These are phyloP conservation scores for Candida tibetensis DNA, from an alignment of 805 yeast species.

Conservation along the genomic window DNA sequence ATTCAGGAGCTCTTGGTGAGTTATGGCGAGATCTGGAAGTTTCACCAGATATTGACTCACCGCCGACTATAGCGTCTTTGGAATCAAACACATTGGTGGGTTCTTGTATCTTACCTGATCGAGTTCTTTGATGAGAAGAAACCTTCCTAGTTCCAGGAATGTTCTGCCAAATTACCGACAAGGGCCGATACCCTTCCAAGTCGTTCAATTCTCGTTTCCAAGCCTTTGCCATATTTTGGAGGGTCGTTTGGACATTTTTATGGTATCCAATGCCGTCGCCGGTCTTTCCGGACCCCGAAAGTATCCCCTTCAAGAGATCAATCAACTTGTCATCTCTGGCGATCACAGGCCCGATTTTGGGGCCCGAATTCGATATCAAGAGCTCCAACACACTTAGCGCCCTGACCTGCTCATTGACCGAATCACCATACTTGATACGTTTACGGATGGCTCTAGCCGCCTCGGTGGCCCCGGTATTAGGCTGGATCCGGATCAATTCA, in stretches of 20 bases:
- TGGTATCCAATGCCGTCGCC: conserved; percentile 38
- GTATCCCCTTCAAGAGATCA: conserved; percentile 57
- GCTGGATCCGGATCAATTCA: conserved; percentile 46
- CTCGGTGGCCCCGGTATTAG: conserved; percentile 49
- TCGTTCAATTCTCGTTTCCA: conserved; percentile 66
- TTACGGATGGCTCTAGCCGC: conserved; percentile 91
- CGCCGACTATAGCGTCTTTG: neutral
- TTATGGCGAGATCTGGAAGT: too few species aligned
- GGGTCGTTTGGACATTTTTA: conserved; percentile 44
- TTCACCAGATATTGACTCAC: neutral
- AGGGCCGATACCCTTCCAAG: conserved; percentile 45
- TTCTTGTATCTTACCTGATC: conserved; percentile 3
- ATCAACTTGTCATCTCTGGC: conserved; percentile 68
- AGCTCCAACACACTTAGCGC: conserved; percentile 50
- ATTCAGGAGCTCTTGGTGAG: neutral
- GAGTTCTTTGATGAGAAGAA: neutral
- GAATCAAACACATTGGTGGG: conserved; percentile 7
- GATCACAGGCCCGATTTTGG: conserved; percentile 38
- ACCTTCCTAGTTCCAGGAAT: conserved; percentile 34
- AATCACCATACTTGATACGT: conserved; percentile 78
- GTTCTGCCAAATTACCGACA: conserved; percentile 46
- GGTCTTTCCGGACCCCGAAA: conserved; percentile 36
- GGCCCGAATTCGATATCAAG: conserved; percentile 43
- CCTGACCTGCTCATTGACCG: conserved; percentile 56
- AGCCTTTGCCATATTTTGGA: conserved; percentile 50